Base-by-base conservation (phyloP, 192 early-diverging fungal species). In the Coemansia sp. region DNA sequence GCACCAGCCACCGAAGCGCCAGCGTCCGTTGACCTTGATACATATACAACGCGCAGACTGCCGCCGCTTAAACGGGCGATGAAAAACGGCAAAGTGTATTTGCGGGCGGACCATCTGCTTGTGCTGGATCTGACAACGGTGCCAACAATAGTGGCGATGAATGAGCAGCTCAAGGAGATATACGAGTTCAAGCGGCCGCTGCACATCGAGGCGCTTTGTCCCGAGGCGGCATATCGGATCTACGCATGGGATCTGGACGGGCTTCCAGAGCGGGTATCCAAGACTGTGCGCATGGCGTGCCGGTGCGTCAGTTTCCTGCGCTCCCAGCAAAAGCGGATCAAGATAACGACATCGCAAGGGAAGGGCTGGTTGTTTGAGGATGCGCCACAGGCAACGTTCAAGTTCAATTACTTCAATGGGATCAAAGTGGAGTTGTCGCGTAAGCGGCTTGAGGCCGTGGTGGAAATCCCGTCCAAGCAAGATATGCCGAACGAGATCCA, bases 271-370 rank as follows among this genome's bases (percentile, higher is more conserved):
- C 25, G 29, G 11, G 58, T 85, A 23, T 65, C 65, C 41, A 50
- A 83, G 76, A 55, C 73, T 46, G 65, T 83, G 59, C 70, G 78
- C 23, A 76, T 40, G 73, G 88, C 63, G 63, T 85, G 29, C 35
- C 69, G 52, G 29, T 79, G 89, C 65, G 82, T 90, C 0, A 60
- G 75, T 13, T 76, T 86, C 25, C 74, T 92, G 1, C 70, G 81
- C 5, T 71, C 79, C 3, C 88, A 88, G 70, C 88, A 88, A 14
- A 83, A 86, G n/a, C 85, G 88, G 50, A 84, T 93, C 34, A 61
- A 77, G 5, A 85, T 93, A 23, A 82, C 74, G 57, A 90, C 89
- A 10, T 87, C 91, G 17, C 91, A 92, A 74, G 91, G 89, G 0
- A 82, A 85, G 36, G 90, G 86, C 56, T 54, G 73, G 20, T 56